phyloP scores from a whole-genome alignment of 371 early-diverging fungal genomes.

The Mucor saturninus region DNA sequence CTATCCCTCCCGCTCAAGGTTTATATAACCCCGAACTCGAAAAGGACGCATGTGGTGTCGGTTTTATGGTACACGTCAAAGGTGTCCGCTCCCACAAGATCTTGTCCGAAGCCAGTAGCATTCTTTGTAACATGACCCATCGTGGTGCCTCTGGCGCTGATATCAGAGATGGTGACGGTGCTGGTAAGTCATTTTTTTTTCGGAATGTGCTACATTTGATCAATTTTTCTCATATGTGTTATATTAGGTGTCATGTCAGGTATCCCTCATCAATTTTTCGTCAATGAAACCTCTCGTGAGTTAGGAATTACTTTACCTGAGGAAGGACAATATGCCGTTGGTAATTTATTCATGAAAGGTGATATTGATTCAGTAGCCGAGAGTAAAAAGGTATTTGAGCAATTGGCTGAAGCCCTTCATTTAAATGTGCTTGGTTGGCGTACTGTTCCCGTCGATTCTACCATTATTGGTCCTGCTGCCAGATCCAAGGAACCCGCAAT shows the following conservation, averaged over 20 bases:
- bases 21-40: conserved; percentile 90
- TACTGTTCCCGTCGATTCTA: conserved; percentile 81
- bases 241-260: conserved; percentile 6
- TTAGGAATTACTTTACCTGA: conserved; percentile 71
- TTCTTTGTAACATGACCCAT: conserved; percentile 98
- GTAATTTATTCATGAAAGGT: conserved; percentile 87
- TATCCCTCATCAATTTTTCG: conserved; percentile 90
- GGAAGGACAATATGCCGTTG: conserved; percentile 89
- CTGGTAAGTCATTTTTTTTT: conserved; percentile 48
- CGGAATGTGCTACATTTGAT: conserved; percentile 23
- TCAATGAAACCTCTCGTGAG: conserved; percentile 60
- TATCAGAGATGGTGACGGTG: conserved; percentile 86
- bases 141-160: conserved; percentile 95
- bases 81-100: conserved; percentile 85
- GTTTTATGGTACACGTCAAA: conserved; percentile 94
- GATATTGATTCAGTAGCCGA: conserved; percentile 67
- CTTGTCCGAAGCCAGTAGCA: conserved; percentile 81
- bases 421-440: conserved; percentile 92
- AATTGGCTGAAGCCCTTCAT: conserved; percentile 68
- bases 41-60: conserved; percentile 97
- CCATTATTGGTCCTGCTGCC: conserved; percentile 89
- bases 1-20: conserved; percentile 86
- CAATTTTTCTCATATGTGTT: background rate
- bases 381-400: conserved; percentile 78
- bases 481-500: conserved; percentile 92